Percentiles rank a stretch among this genome's conserved stretches.
Conservation (phyloP, 768 basidiomycete genomes). For the Mycena floridula region DNA sequence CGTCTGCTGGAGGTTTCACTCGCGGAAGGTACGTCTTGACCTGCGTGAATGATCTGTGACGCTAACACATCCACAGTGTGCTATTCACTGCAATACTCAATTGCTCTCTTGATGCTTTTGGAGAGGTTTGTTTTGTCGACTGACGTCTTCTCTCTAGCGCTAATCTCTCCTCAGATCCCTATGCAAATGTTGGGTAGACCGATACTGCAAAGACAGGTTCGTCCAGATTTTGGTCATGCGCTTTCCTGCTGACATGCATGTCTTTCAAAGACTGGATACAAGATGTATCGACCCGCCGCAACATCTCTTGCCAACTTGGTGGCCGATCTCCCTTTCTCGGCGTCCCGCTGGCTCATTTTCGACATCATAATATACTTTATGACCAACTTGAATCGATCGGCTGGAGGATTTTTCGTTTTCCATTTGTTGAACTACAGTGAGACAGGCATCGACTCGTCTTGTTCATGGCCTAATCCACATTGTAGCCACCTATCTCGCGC, state of each 20-base stretch:
- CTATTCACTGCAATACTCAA: slow-evolving; percentile 68
- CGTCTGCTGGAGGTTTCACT: slow-evolving; percentile 81
- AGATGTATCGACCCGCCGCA: slow-evolving; percentile 63
- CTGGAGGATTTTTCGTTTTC: slow-evolving; percentile 45
- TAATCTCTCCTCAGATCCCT: too few relatives aligned
- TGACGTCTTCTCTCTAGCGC: too few relatives aligned
- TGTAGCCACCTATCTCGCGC: slow-evolving; percentile 61
- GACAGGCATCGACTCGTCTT: too few relatives aligned
- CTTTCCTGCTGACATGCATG: not conserved
- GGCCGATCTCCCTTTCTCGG: slow-evolving; percentile 66
- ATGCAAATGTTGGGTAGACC: slow-evolving; percentile 78
- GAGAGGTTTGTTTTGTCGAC: too few relatives aligned
- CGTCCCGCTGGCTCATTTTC: slow-evolving; percentile 50
- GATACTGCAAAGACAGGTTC: slow-evolving; percentile 59
- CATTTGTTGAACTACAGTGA: slow-evolving; percentile 59
- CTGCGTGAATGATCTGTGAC: not conserved
- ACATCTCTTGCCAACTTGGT: slow-evolving; percentile 61
- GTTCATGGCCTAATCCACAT: too few relatives aligned
- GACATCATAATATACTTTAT: slow-evolving; percentile 69
- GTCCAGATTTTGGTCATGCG: not conserved
- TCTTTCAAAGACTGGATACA: slow-evolving; percentile 46
- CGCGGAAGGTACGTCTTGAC: slow-evolving; percentile 48
- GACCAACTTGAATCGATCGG: slow-evolving; percentile 39
- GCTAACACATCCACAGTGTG: slow-evolving; percentile 33
- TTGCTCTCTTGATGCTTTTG: slow-evolving; percentile 66